Evolutionary conservation across 768 basidiomycete genomes (phyloP).

Genomic region (Boletus edulis): DNA sequence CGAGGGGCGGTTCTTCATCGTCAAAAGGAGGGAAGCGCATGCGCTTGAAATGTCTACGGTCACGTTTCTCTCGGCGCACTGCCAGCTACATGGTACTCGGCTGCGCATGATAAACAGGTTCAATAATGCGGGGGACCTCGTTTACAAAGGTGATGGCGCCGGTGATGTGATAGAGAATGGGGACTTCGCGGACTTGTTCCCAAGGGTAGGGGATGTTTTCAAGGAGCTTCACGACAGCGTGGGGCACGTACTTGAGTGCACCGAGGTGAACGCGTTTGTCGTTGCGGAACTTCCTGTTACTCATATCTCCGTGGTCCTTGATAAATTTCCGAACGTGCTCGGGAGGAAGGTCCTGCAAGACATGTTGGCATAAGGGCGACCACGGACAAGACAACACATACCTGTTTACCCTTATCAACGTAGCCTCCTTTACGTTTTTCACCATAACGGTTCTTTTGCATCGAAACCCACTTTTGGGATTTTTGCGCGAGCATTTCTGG

Average conservation of each 20-base stretch:
- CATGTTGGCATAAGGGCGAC: slow-evolving; percentile 3
- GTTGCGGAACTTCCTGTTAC: slow-evolving; percentile 97
- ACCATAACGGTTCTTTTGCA: slow-evolving; percentile 91
- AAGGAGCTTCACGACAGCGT: slow-evolving; percentile 97
- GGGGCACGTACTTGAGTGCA: slow-evolving; percentile 96
- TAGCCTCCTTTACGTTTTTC: slow-evolving; percentile 88
- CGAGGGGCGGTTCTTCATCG: slow-evolving; percentile 97
- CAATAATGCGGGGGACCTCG: slow-evolving; percentile 94
- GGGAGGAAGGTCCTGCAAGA: slow-evolving; percentile 80
- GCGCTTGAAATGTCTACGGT: slow-evolving; percentile 98
- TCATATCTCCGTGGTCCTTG: slow-evolving; percentile 99
- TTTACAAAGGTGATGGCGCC: slow-evolving; percentile 99
- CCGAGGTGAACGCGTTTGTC: slow-evolving; percentile 99
- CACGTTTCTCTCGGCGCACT: slow-evolving; percentile 97
- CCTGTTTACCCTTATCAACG: slow-evolving; percentile 92
- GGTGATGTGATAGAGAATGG: slow-evolving; percentile 97
- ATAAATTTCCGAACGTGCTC: slow-evolving; percentile 99
- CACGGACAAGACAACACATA: slow-evolving; percentile 34
- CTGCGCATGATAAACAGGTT: slow-evolving; percentile 97
- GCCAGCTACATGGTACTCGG: slow-evolving; percentile 99
- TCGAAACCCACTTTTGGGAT: slow-evolving; percentile 93
- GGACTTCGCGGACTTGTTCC: slow-evolving; percentile 99
- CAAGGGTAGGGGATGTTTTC: slow-evolving; percentile 98
- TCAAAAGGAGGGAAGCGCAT: slow-evolving; percentile 99
- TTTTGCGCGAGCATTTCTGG: slow-evolving; percentile 82